Percentiles rank a stretch among this genome's conserved stretches.
phyloP scores from a whole-genome alignment of 371 early-diverging fungal genomes.

The Apophysomyces elegans region DNA sequence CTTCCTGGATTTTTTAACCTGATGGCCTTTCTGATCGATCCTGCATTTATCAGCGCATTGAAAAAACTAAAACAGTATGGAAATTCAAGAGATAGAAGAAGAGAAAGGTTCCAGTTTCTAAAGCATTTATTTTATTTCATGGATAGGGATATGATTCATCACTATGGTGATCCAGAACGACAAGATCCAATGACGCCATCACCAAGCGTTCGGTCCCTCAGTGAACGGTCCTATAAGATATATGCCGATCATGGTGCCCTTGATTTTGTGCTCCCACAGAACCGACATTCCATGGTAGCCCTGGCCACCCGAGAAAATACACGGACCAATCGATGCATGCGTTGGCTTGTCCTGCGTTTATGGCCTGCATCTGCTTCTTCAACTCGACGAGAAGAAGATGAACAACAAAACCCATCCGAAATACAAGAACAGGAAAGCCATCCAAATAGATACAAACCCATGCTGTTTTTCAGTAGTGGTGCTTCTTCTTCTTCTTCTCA shows the following conservation, averaged over 20 bases:
- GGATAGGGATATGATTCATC: constrained; percentile 19
- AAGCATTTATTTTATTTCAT: background rate
- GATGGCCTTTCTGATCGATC: constrained; percentile 29
- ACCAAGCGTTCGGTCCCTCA: background rate
- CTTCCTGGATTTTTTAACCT: constrained; percentile 32
- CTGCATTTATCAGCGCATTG: constrained; percentile 20
- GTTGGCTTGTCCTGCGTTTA: constrained; percentile 14
- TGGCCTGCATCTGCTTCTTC: background rate
- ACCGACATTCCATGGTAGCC: background rate
- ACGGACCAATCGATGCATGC: constrained; percentile 2
- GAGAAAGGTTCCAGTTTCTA: background rate
- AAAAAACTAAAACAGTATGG: constrained; percentile 17
- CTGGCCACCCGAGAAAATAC: background rate
- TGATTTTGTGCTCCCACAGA: constrained; percentile 15
- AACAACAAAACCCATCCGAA: background rate
- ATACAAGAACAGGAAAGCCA: background rate
- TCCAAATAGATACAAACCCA: too few relatives aligned
- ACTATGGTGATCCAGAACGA: constrained; percentile 14
- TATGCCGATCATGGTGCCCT: constrained; percentile 22
- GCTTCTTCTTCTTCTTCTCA: too few relatives aligned
- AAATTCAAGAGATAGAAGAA: too few relatives aligned
- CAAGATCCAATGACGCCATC: background rate
- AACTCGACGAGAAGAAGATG: background rate
- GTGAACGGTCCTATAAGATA: constrained; percentile 13
- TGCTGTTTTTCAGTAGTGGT: too few relatives aligned